Evolutionary conservation across 2,329 filamentous ascomycete species (phyloP), one percentile per base, ranked within the genome.

Genomic region (Talaromyces marneffei): DNA sequence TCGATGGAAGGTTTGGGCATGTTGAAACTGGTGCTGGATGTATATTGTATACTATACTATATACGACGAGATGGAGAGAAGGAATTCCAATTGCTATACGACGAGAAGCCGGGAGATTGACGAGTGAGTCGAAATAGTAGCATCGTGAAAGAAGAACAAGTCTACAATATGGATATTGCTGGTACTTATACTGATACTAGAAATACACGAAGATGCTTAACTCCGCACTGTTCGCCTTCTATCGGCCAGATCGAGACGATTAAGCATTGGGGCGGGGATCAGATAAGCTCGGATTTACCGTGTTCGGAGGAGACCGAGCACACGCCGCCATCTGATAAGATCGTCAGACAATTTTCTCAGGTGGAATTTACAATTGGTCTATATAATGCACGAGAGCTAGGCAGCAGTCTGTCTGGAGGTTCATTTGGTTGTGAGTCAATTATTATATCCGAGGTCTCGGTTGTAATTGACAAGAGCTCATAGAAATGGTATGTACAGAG

Each of bases 1-100:
- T 54, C 54, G n/a, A 46, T 10, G 14, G 23, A 57, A n/a, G 59
- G 54, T 37, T 58, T 37, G 8, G 52, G 60, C 60, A 62, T 62
- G 7, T 35, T 54, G 37, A 29, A 25, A 3, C n/a, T 31, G 14
- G 3, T 18, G 31, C 25, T 33, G 8, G 4, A 48, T n/a, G 44
- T 23, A 52, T 52, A 20, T 2, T 20, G 2, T 35, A 10, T 35
- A 10, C 33, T 3, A 7, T 35, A n/a, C n/a, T n/a, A n/a, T n/a
- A n/a, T n/a, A n/a, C n/a, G n/a, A 48, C 44, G 42, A 48, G 44
- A 16, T 14, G n/a, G 23, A 27, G 14, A 14, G 6, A 18, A 2
- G 2, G 9, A 52, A 14, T 33, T 33, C n/a, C 16, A 31, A 31
- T 20, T 12, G 16, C 27, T 16, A 50, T 4, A 8, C 9, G 16